Evolutionary conservation across 2,329 filamentous ascomycete species (phyloP).

Genomic region (Colletotrichum truncatum): DNA sequence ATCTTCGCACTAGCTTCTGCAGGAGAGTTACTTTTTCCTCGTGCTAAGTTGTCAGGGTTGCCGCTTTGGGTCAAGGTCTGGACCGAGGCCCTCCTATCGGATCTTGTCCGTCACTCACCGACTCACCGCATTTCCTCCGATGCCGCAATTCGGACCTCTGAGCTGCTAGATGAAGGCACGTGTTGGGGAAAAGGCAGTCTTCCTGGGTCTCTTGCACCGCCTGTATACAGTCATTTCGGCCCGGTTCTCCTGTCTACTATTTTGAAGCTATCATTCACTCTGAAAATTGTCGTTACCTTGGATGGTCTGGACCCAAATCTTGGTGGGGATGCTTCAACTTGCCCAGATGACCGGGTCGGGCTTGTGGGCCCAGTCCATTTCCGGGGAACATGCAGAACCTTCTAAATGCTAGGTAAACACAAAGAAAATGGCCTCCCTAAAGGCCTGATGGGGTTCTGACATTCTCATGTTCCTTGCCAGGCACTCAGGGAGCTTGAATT

Average conservation of each 20-base stretch:
- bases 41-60: neutral
- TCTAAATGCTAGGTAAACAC: neutral
- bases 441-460: neutral
- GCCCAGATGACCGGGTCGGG: neutral
- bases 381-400: neutral
- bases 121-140: constrained; percentile 14
- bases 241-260: neutral
- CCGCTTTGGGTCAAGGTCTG: constrained; percentile 5
- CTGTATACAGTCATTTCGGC: neutral
- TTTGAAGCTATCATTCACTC: too few species aligned
- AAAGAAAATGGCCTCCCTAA: neutral
- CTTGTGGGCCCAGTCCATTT: neutral
- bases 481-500: too few species aligned
- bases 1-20: neutral
- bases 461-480: neutral
- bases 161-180: neutral
- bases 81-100: neutral
- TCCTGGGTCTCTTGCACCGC: neutral
- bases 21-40: neutral
- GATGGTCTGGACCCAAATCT: neutral
- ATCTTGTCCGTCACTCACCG: constrained; percentile 18
- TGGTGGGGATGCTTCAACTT: neutral
- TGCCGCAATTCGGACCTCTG: neutral
- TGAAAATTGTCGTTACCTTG: too few species aligned
- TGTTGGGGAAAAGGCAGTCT: neutral